Evolutionary conservation across 179 eudicot species (phyloP).

Genomic region (Vitellaria paradoxa): DNA sequence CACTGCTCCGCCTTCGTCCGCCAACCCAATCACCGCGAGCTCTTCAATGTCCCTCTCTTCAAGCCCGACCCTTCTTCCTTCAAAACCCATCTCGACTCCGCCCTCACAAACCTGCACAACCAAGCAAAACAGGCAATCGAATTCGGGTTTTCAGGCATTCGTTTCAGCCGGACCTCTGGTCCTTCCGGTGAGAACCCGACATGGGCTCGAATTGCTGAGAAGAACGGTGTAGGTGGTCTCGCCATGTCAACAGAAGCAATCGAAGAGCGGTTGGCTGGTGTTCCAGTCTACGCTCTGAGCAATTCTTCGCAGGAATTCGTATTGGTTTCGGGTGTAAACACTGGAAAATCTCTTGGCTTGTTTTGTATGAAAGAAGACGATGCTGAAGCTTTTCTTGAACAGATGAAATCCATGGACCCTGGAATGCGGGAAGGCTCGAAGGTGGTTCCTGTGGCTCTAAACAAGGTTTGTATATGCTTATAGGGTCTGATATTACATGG

Average conservation of each 20-base stretch:
- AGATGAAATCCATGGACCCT: slow-evolving; percentile 72
- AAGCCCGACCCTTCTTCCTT: slow-evolving; percentile 13
- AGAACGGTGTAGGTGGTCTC: background rate
- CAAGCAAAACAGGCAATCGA: slow-evolving; percentile 17
- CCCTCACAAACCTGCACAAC: slow-evolving; percentile 32
- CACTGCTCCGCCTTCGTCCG: slow-evolving; percentile 33
- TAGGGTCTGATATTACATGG: background rate
- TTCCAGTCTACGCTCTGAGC: slow-evolving; percentile 70
- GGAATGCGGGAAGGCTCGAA: slow-evolving; percentile 55
- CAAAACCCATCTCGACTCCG: slow-evolving; percentile 30
- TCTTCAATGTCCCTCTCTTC: slow-evolving; percentile 15
- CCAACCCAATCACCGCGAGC: slow-evolving; percentile 18
- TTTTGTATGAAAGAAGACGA: slow-evolving; percentile 73
- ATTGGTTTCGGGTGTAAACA: slow-evolving; percentile 50
- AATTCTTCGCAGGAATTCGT: slow-evolving; percentile 72
- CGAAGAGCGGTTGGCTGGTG: slow-evolving; percentile 78
- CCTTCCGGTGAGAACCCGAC: slow-evolving; percentile 18
- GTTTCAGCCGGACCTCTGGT: background rate
- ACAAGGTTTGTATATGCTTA: slow-evolving; percentile 45
- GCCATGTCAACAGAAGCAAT: slow-evolving; percentile 50
- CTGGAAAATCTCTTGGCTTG: slow-evolving; percentile 56
- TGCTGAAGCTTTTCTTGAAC: slow-evolving; percentile 63
- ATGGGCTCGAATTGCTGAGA: slow-evolving; percentile 40
- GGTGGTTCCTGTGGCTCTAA: slow-evolving; percentile 81
- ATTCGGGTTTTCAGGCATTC: slow-evolving; percentile 20